These are phyloP conservation scores for Phytophthora megakarya DNA, from an alignment of 352 stramenopile genomes.

Conservation along the genomic window DNA sequence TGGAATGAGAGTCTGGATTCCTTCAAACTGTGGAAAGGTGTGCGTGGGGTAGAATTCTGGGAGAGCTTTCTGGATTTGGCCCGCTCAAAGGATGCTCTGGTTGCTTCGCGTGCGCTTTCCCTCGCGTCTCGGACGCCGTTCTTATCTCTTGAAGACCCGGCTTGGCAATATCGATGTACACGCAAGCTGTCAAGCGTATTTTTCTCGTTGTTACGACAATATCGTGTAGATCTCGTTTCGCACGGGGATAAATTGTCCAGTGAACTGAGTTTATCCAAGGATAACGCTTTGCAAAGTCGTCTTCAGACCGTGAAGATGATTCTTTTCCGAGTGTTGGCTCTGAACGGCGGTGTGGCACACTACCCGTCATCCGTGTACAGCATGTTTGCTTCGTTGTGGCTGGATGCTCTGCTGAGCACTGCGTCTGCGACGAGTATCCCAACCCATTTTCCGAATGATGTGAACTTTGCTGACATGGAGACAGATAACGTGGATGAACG, in stretches of 20 bases:
- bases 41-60: conserved; percentile 60
- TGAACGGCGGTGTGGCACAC: conserved; percentile 65
- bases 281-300: conserved; percentile 23
- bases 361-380: conserved; percentile 75
- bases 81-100: conserved; percentile 38
- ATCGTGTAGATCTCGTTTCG: conserved; percentile 48
- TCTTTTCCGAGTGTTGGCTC: conserved; percentile 51
- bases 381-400: conserved; percentile 68
- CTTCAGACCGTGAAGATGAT: conserved; percentile 56
- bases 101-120: conserved; percentile 52
- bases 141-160: conserved; percentile 66
- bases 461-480: conserved; percentile 35
- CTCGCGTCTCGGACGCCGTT: conserved; percentile 64
- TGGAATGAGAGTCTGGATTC: conserved; percentile 43
- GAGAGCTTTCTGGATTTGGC: conserved; percentile 69
- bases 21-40: conserved; percentile 57
- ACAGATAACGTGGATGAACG: conserved; percentile 32
- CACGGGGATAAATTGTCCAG: conserved; percentile 18
- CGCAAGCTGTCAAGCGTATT: conserved; percentile 60
- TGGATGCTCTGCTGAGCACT: conserved; percentile 68
- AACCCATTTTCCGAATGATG: conserved; percentile 63
- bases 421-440: conserved; percentile 70
- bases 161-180: conserved; percentile 77
- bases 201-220: conserved; percentile 60
- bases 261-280: conserved; percentile 3